Percentiles rank a stretch among this genome's conserved stretches.
Conservation (phyloP, 208 protist species). For the Wallacemonas sp. region DNA sequence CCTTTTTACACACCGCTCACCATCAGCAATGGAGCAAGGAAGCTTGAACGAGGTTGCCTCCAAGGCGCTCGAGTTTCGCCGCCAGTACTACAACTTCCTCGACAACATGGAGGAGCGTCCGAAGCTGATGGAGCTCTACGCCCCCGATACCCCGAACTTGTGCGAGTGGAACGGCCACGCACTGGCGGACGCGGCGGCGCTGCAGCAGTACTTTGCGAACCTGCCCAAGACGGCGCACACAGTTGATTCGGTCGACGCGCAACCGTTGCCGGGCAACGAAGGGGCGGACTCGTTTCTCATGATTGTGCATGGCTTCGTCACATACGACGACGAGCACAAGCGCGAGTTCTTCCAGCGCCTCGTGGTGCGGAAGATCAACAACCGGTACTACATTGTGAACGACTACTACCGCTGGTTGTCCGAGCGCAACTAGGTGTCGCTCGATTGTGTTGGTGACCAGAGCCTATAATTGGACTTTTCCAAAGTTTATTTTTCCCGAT, state of each 20-base stretch:
- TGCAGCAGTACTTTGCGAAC: conserved; percentile 64
- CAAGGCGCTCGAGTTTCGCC: conserved; percentile 79
- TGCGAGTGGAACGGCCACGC: conserved; percentile 91
- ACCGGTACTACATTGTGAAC: conserved; percentile 84
- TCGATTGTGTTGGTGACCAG: no score
- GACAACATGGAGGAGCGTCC: conserved; percentile 57
- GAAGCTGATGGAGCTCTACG: conserved; percentile 72
- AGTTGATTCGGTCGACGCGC: conserved; percentile 84
- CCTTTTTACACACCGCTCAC: not conserved
- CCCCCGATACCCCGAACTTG: conserved; percentile 63
- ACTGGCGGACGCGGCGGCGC: conserved; percentile 43
- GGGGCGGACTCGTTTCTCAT: conserved; percentile 79
- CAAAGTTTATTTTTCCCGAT: no score
- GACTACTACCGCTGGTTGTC: conserved; percentile 92
- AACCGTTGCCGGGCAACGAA: conserved; percentile 86
- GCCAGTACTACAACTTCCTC: conserved; percentile 77
- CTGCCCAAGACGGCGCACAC: conserved; percentile 80
- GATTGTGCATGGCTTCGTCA: conserved; percentile 77
- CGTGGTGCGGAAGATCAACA: conserved; percentile 72
- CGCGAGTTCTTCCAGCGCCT: conserved; percentile 88
- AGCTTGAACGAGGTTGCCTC: conserved; percentile 80
- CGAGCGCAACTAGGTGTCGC: conserved; percentile 36
- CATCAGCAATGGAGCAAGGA: conserved; percentile 56
- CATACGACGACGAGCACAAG: conserved; percentile 88
- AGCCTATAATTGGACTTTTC: no score